These are phyloP conservation scores for Cladosporium cucumerinum DNA, from an alignment of 2,329 filamentous ascomycete species.

Conservation along the genomic window DNA sequence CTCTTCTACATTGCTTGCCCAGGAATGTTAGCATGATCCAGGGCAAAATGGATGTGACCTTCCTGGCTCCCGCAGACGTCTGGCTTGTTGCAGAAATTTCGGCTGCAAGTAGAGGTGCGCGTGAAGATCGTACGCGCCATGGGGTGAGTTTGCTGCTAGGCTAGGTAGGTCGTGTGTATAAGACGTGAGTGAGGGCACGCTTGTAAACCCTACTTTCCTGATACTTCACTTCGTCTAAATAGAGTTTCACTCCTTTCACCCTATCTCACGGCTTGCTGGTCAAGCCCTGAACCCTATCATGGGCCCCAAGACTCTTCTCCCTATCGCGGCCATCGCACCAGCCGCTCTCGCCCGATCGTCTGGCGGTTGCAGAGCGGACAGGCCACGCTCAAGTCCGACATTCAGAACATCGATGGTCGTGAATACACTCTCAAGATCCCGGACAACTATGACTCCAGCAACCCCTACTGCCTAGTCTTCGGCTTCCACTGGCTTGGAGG, in stretches of 20 bases:
- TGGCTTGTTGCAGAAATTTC: neutral
- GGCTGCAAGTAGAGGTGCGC: neutral
- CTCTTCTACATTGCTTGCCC: conserved; percentile 3
- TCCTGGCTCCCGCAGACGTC: neutral
- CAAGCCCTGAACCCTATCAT: conserved; percentile 2
- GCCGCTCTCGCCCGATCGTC: conserved; percentile 10
- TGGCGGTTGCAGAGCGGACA: conserved; percentile 2
- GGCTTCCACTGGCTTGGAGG: conserved; percentile 15
- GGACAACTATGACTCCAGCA: conserved; percentile 15
- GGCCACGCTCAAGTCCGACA: neutral
- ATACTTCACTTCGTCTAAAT: neutral
- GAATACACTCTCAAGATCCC: conserved; percentile 16
- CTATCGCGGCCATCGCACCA: conserved; percentile 6
- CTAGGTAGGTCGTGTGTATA: neutral
- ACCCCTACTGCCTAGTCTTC: conserved; percentile 12
- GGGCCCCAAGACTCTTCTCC: conserved; percentile 11
- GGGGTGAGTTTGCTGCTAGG: neutral
- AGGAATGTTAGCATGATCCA: neutral
- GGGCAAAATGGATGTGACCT: neutral
- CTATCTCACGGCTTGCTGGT: conserved; percentile 2
- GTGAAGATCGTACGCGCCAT: neutral
- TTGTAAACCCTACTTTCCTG: conserved; percentile 1
- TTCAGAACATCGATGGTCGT: conserved; percentile 3
- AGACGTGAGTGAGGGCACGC: neutral
- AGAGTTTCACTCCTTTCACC: neutral